These are phyloP conservation scores for Beauveria scarabaeidicola DNA, from an alignment of 2,329 filamentous ascomycete genomes.

Conservation along the genomic window DNA sequence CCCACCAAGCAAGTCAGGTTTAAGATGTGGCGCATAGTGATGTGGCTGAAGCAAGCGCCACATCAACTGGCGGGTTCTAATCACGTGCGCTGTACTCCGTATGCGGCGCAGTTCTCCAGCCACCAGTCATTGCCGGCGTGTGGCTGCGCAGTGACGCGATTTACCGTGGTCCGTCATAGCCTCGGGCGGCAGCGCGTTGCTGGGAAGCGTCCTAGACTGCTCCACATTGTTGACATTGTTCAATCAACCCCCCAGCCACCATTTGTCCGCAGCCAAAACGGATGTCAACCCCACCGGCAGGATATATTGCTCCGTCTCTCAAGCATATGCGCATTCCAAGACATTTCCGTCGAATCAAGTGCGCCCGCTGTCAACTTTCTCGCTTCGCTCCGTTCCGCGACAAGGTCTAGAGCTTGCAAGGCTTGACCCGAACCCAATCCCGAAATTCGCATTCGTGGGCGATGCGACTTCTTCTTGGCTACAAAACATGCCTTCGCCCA, in stretches of 20 bases:
- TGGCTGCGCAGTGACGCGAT: conserved; percentile 7
- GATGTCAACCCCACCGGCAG: conserved; percentile 12
- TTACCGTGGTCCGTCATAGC: conserved; percentile 33
- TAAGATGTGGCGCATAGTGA: neutral
- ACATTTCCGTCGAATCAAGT: neutral
- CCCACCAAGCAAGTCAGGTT: conserved; percentile 10
- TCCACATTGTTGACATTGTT: conserved; percentile 18
- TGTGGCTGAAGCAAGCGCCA: conserved; percentile 6
- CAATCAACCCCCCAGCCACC: conserved; percentile 15
- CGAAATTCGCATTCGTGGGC: conserved; percentile 56
- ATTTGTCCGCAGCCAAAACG: conserved; percentile 14
- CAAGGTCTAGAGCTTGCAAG: neutral
- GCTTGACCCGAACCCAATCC: neutral
- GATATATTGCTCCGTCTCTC: conserved; percentile 1
- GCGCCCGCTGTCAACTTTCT: neutral
- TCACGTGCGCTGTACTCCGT: neutral
- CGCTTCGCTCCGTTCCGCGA: neutral
- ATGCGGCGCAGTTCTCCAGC: conserved; percentile 2
- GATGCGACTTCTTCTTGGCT: conserved; percentile 45
- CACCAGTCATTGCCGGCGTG: neutral
- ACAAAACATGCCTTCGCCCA: conserved; percentile 4
- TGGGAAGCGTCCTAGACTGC: conserved; percentile 12
- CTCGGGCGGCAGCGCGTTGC: conserved; percentile 21
- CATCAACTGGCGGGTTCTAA: neutral
- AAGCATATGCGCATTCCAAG: conserved; percentile 11